Percentiles rank a stretch among this genome's conserved stretches.
Conservation (phyloP, 306 rosid genomes). For the Quercus robur region DNA sequence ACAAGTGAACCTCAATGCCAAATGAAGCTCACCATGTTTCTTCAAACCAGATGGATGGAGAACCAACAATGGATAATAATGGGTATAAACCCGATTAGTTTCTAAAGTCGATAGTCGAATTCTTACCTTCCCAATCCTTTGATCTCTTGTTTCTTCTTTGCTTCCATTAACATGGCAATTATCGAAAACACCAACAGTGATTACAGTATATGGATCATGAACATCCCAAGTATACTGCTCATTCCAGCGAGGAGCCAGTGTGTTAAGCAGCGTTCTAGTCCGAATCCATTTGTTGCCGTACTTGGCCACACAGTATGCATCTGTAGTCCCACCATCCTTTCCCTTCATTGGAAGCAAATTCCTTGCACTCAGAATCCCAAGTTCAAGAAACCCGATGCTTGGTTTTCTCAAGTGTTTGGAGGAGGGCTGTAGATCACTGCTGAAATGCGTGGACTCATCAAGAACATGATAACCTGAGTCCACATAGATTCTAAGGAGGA, state of each 20-base stretch:
- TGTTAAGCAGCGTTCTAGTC: conserved; percentile 78
- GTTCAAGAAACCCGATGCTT: conserved; percentile 76
- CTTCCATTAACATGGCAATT: conserved; percentile 67
- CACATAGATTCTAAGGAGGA: conserved; percentile 62
- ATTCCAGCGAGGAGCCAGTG: conserved; percentile 79
- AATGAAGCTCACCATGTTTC: conserved; percentile 90
- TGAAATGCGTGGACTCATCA: conserved; percentile 86
- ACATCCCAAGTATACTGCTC: conserved; percentile 99
- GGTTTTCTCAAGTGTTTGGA: conserved; percentile 58
- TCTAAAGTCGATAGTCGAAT: conserved; percentile 85
- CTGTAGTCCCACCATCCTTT: conserved; percentile 63
- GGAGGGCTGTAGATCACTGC: conserved; percentile 94
- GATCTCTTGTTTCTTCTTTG: conserved; percentile 54
- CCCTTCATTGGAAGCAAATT: conserved; percentile 84
- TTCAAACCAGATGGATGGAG: conserved; percentile 64
- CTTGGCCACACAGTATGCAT: conserved; percentile 93
- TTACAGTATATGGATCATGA: conserved; percentile 78
- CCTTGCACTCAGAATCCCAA: conserved; percentile 82
- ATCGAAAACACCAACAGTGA: conserved; percentile 83
- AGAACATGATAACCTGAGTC: conserved; percentile 91
- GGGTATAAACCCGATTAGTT: conserved; percentile 73
- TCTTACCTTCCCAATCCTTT: conserved; percentile 88
- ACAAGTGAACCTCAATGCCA: conserved; percentile 88
- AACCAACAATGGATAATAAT: conserved; percentile 79
- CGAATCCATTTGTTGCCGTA: conserved; percentile 96